Percentiles rank a stretch among this genome's conserved stretches.
phyloP scores from a whole-genome alignment of 768 basidiomycete genomes.

The Mrakia blollopis region DNA sequence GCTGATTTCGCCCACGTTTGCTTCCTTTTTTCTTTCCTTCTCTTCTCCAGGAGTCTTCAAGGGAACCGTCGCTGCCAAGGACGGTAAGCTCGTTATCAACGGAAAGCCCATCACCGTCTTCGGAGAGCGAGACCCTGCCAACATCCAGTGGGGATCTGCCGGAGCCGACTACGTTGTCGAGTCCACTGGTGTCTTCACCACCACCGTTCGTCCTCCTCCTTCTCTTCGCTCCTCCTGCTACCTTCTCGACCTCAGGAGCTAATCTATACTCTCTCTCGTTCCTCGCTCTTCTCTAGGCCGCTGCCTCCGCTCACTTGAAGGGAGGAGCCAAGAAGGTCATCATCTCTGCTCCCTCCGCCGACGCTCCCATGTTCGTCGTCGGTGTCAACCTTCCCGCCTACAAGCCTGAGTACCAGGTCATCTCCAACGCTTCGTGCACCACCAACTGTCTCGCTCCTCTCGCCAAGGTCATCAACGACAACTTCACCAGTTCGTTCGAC shows the following conservation, averaged over 20 bases:
- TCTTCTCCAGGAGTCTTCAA: conserved; percentile 55
- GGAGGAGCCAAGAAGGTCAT: conserved; percentile 99
- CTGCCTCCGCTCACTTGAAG: conserved; percentile 87
- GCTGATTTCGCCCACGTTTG: background rate
- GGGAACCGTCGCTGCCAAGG: conserved; percentile 71
- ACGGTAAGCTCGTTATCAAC: conserved; percentile 83
- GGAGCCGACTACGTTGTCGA: conserved; percentile 94
- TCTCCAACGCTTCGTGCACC: conserved; percentile 99
- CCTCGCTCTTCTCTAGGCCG: conserved; percentile 38
- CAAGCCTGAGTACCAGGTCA: conserved; percentile 79
- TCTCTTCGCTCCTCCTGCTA: background rate
- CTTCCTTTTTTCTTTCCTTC: background rate
- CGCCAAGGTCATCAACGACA: conserved; percentile 96
- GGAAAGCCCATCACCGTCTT: conserved; percentile 71
- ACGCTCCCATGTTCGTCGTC: conserved; percentile 47
- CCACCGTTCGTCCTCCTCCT: conserved; percentile 21
- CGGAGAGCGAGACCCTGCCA: conserved; percentile 78
- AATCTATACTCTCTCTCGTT: background rate
- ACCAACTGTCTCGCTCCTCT: conserved; percentile 99
- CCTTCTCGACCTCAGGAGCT: background rate
- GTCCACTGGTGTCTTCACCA: conserved; percentile 56
- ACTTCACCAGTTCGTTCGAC: conserved; percentile 40
- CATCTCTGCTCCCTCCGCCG: conserved; percentile 88
- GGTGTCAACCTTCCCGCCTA: conserved; percentile 89
- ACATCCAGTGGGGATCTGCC: conserved; percentile 72